Conservation (phyloP, 306 rosid genomes). For the Geum urbanum region DNA sequence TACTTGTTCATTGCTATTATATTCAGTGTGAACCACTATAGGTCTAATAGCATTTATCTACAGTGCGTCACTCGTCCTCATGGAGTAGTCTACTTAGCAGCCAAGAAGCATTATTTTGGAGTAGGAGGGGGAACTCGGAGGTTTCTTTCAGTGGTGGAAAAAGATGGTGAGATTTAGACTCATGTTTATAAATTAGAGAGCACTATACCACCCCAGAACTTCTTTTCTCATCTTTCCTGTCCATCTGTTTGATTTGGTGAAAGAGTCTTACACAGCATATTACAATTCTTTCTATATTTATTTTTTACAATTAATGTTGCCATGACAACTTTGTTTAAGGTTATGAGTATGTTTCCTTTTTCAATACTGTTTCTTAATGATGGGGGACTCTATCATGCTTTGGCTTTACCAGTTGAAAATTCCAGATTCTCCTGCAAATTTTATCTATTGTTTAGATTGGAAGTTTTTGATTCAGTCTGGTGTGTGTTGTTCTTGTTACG, state of each 20-base stretch:
- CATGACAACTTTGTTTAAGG: no score
- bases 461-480: no score
- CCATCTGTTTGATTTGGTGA: not conserved
- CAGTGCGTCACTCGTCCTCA: slow-evolving; percentile 56
- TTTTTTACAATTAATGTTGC: no score
- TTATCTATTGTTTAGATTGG: no score
- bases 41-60: slow-evolving; percentile 14
- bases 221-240: not conserved
- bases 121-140: slow-evolving; percentile 86
- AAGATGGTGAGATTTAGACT: slow-evolving; percentile 56
- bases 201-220: not conserved
- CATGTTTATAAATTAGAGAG: not conserved
- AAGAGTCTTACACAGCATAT: not conserved
- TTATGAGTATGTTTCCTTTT: not conserved
- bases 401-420: no score
- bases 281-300: no score
- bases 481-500: no score
- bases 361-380: no score
- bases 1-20: slow-evolving; percentile 8
- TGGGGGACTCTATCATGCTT: no score
- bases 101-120: slow-evolving; percentile 93
- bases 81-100: slow-evolving; percentile 79
- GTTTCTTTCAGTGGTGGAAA: slow-evolving; percentile 70
- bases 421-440: no score
- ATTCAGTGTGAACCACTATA: slow-evolving; percentile 20